These are phyloP conservation scores for Raddia distichophylla DNA, from an alignment of 176 grass and related monocot genomes.

Conservation along the genomic window DNA sequence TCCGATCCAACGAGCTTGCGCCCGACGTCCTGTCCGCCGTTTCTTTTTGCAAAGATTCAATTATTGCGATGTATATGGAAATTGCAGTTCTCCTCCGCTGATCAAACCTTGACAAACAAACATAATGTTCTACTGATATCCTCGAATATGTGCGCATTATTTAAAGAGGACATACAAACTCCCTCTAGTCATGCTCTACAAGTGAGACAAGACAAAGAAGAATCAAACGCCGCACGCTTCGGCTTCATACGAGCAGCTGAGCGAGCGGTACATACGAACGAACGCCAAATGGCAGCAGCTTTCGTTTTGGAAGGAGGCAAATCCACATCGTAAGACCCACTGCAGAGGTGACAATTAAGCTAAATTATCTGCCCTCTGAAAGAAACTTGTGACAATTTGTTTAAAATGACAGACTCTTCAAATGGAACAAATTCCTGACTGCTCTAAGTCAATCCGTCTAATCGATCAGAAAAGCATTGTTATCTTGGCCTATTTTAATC, in stretches of 20 bases:
- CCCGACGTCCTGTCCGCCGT: too few species aligned
- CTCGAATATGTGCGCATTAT: too few species aligned
- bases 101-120: too few species aligned
- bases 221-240: neutral
- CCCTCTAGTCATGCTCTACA: slow-evolving; percentile 3
- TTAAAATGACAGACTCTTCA: neutral
- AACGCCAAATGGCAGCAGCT: slow-evolving; percentile 28
- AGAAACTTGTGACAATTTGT: neutral
- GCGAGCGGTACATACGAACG: neutral
- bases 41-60: too few species aligned
- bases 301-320: slow-evolving; percentile 8
- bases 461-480: slow-evolving; percentile 9
- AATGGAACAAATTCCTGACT: slow-evolving; percentile 9
- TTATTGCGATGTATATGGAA: too few species aligned
- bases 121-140: too few species aligned
- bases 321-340: slow-evolving; percentile 25
- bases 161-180: too few species aligned
- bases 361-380: neutral
- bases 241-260: neutral
- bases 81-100: too few species aligned
- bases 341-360: neutral
- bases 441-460: slow-evolving; percentile 28
- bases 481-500: slow-evolving; percentile 34
- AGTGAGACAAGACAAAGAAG: slow-evolving; percentile 20
- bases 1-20: too few species aligned